Percentiles rank a stretch among this genome's conserved stretches.
Evolutionary conservation across 768 basidiomycete genomes (phyloP).

Genomic region (Tubosaeta sp.): DNA sequence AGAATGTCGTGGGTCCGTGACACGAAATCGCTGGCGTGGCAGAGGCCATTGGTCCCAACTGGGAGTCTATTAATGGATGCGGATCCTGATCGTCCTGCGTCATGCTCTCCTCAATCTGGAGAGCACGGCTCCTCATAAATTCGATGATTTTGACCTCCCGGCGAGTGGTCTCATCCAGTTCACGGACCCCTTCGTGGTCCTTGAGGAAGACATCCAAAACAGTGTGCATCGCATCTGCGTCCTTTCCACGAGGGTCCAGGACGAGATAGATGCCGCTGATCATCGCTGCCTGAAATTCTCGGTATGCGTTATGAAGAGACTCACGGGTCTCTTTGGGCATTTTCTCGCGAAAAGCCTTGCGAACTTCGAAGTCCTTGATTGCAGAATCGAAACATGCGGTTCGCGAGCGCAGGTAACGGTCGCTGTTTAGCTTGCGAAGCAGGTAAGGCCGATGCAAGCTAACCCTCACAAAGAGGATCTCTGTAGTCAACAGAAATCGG

Average conservation of each 20-base stretch:
- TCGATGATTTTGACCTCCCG: slow-evolving; percentile 83
- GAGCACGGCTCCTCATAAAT: slow-evolving; percentile 68
- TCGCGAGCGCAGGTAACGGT: slow-evolving; percentile 77
- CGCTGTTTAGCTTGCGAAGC: slow-evolving; percentile 65
- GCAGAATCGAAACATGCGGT: slow-evolving; percentile 89
- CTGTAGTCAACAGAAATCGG: slow-evolving; percentile 84
- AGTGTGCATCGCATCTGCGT: slow-evolving; percentile 68
- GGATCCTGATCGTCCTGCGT: slow-evolving; percentile 19
- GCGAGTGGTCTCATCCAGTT: slow-evolving; percentile 79
- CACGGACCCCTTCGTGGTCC: slow-evolving; percentile 47
- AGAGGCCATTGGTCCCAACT: slow-evolving; percentile 23
- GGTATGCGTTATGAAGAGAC: slow-evolving; percentile 75
- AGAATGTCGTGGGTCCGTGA: slow-evolving; percentile 15
- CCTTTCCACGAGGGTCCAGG: slow-evolving; percentile 67
- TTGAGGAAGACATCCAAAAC: slow-evolving; percentile 76
- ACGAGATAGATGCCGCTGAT: slow-evolving; percentile 84
- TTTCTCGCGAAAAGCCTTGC: slow-evolving; percentile 60
- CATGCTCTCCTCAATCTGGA: slow-evolving; percentile 42
- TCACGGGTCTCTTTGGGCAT: slow-evolving; percentile 61
- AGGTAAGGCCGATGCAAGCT: slow-evolving; percentile 87
- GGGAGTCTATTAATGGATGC: slow-evolving; percentile 30
- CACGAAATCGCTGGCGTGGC: slow-evolving; percentile 8
- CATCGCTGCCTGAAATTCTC: slow-evolving; percentile 88
- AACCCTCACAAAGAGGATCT: slow-evolving; percentile 82
- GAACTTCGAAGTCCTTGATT: slow-evolving; percentile 78